Conservation (phyloP, 176 grass and related monocot genomes). For the Musa beccarii region DNA sequence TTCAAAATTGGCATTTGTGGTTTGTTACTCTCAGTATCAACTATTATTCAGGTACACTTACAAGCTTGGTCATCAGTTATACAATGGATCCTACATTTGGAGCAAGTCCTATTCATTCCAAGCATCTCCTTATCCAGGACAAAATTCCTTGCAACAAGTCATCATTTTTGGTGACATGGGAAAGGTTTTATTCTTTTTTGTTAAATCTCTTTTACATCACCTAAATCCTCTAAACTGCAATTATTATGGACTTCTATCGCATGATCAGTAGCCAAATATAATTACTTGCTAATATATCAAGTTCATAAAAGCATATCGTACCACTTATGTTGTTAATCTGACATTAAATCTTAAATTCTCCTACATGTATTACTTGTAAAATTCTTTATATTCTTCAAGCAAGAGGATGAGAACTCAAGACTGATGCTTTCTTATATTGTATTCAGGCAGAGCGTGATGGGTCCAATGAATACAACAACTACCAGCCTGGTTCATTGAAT, state of each 20-base stretch:
- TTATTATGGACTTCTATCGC: no score
- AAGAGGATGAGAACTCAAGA: not conserved
- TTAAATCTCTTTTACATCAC: no score
- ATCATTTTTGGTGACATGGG: slow-evolving; percentile 95
- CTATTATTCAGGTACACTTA: slow-evolving; percentile 48
- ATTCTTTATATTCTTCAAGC: no score
- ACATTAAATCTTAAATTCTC: no score
- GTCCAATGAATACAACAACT: slow-evolving; percentile 73
- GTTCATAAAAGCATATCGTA: no score
- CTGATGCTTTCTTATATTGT: not conserved
- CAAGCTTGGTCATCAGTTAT: slow-evolving; percentile 50
- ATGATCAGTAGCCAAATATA: no score
- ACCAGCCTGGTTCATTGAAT: slow-evolving; percentile 73
- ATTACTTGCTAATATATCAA: no score
- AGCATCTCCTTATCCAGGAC: slow-evolving; percentile 70
- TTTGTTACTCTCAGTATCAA: not conserved
- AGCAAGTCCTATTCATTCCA: slow-evolving; percentile 61
- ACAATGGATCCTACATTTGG: slow-evolving; percentile 42
- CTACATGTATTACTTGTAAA: no score
- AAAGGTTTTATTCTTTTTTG: slow-evolving; percentile 38
- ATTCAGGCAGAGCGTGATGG: slow-evolving; percentile 75
- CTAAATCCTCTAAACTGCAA: no score
- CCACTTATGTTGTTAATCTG: no score
- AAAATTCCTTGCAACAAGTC: slow-evolving; percentile 64
- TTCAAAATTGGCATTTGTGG: not conserved